Evolutionary conservation across 768 basidiomycete genomes (phyloP), one percentile per base, ranked within the genome.

Genomic region (Tulasnella calospora): DNA sequence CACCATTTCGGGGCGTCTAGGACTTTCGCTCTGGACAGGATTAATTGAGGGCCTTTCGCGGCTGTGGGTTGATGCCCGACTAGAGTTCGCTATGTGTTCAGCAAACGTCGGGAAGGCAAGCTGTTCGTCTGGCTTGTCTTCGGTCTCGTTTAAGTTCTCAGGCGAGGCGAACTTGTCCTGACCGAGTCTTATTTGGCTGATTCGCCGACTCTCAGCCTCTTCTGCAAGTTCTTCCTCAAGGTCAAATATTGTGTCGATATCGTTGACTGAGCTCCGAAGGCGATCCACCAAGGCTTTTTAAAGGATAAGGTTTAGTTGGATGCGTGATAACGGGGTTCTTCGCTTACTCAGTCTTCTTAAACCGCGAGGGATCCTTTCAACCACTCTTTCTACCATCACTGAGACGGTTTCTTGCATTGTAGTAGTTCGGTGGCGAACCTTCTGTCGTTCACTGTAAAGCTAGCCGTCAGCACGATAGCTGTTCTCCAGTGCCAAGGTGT

Each of bases 241-340:
- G 80, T 94, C 92, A 81, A 95, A 95, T 27, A 95, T 89, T 91
- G 90, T 88, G 80, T 92, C 91, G 78, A 96, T 95, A 81, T 94
- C 92, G 4, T 88, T 86, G 78, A 87, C 90, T 2, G 89, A 87
- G 2, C 94, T 93, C n/a, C 87, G 89, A 19, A 95, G 74, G 13
- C 92, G 91, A 80, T 96, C 94, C 79, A 96, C 91, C 70, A 95
- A 86, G 30, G 90, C 94, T 96, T 81, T 40, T n/a, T 75, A 38
- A 77, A 55, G 27, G 41, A 40, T 46, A 67, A 72, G 30, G 75
- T 55, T 46, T 9, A 74, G 61, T 40, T 40, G 23, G 4, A 74
- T 27, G 7, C 38, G 38, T 9, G 55, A 6, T 15, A 15, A 15
- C 27, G 61, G 47, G 30, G 21, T 71, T 13, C 27, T 81, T 7